A percentile compares a stretch with the other conserved stretches of the same genome.
These are phyloP conservation scores for Suhomyces emberorum DNA, from an alignment of 805 yeast genomes.

Conservation along the genomic window DNA sequence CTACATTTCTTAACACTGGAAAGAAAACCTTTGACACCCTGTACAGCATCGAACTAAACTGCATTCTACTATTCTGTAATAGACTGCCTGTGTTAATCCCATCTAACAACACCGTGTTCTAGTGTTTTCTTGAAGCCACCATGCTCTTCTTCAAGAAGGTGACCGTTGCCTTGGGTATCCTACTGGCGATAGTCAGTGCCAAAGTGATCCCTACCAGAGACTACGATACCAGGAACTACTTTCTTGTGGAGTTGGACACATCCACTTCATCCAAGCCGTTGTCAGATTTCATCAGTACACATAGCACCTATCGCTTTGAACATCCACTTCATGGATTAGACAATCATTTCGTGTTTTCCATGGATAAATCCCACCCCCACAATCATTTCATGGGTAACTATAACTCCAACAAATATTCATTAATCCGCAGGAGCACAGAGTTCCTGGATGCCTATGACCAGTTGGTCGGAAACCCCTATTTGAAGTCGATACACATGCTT, in stretches of 20 bases:
- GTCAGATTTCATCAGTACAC: conserved; percentile 31
- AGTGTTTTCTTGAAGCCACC: too few species aligned
- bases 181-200: background rate
- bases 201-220: conserved; percentile 33
- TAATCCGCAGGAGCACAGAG: conserved; percentile 28
- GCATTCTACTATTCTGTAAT: too few species aligned
- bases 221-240: conserved; percentile 52
- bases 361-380: conserved; percentile 37
- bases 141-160: conserved; percentile 3
- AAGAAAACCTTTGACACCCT: too few species aligned
- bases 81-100: too few species aligned
- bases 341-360: conserved; percentile 65
- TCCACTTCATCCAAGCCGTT: conserved; percentile 22
- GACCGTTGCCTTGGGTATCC: conserved; percentile 1
- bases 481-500: conserved; percentile 52
- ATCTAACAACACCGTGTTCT: too few species aligned
- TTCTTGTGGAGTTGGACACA: conserved; percentile 55
- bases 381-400: conserved; percentile 34
- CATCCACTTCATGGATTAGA: conserved; percentile 61
- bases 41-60: too few species aligned
- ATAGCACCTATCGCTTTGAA: conserved; percentile 50
- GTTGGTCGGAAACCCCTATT: conserved; percentile 22
- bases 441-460: conserved; percentile 24
- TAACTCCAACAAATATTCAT: conserved; percentile 24
- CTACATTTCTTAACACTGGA: too few species aligned